phyloP scores from a whole-genome alignment of 2,329 filamentous ascomycete species.

The Nemania sp. region DNA sequence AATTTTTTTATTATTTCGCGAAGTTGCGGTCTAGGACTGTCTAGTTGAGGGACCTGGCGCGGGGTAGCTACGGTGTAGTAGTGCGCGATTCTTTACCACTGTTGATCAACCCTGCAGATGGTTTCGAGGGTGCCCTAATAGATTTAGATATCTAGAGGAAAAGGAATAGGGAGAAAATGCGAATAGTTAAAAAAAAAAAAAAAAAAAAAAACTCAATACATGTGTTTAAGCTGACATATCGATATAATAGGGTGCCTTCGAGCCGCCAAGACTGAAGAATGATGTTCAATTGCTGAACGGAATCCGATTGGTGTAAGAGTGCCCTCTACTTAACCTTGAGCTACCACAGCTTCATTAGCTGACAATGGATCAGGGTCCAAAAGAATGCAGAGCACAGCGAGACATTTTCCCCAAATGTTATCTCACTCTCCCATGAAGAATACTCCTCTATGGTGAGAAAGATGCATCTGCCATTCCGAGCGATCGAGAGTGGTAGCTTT shows the following conservation, averaged over 20 bases:
- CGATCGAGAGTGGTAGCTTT: constrained; percentile 68
- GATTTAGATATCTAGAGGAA: not conserved
- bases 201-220: not conserved
- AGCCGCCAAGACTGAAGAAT: constrained; percentile 57
- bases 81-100: not conserved
- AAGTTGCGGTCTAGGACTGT: not conserved
- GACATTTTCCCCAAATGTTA: constrained; percentile 67
- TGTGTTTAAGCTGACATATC: constrained; percentile 15
- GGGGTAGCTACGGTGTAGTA: constrained; percentile 4
- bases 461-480: constrained; percentile 66
- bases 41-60: constrained; percentile 13
- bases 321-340: constrained; percentile 7
- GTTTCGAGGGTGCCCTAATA: not conserved
- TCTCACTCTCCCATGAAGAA: constrained; percentile 63
- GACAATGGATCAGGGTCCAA: constrained; percentile 60
- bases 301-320: constrained; percentile 66
- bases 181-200: not conserved
- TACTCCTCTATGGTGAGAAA: constrained; percentile 69
- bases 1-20: constrained; percentile 4
- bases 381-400: constrained; percentile 67
- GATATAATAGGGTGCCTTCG: constrained; percentile 63
- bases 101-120: not conserved
- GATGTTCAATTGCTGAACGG: constrained; percentile 62
- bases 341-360: constrained; percentile 29
- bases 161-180: not conserved